phyloP scores from a whole-genome alignment of 2,329 filamentous ascomycete genomes.

The Dactylonectria estremocensis region DNA sequence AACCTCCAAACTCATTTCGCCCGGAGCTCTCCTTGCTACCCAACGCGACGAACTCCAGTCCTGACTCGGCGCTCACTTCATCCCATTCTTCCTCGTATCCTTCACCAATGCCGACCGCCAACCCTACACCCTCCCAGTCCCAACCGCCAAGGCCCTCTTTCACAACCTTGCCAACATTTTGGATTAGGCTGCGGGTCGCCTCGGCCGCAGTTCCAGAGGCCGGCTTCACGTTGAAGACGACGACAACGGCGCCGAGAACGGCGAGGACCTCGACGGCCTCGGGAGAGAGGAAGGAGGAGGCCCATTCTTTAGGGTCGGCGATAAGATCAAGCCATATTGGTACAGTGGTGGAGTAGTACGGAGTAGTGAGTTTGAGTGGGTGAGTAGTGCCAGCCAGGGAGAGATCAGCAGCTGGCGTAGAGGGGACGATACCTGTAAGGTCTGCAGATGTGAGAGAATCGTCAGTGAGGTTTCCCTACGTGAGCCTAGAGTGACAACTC shows the following conservation, averaged over 20 bases:
- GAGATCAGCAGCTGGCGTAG: conserved; percentile 53
- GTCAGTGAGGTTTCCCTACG: conserved; percentile 19
- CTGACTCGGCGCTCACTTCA: conserved; percentile 68
- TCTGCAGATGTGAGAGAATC: conserved; percentile 55
- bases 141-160: conserved; percentile 71
- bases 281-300: conserved; percentile 69
- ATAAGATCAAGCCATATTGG: conserved; percentile 80
- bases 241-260: conserved; percentile 73
- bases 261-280: conserved; percentile 75
- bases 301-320: conserved; percentile 67
- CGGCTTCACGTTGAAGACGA: conserved; percentile 54
- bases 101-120: conserved; percentile 71
- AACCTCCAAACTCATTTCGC: conserved; percentile 72
- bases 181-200: conserved; percentile 60
- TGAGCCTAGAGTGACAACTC: background rate
- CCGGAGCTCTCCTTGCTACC: conserved; percentile 54
- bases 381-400: conserved; percentile 74
- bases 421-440: conserved; percentile 64
- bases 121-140: conserved; percentile 75
- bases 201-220: conserved; percentile 29
- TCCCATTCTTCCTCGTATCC: conserved; percentile 72
- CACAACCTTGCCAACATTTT: conserved; percentile 69
- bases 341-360: conserved; percentile 73
- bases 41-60: conserved; percentile 75
- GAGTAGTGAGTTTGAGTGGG: conserved; percentile 67